These are phyloP conservation scores for grape (Vitis vinifera) DNA, from an alignment of 164 flowering plant genomes.

Conservation along the genomic window DNA sequence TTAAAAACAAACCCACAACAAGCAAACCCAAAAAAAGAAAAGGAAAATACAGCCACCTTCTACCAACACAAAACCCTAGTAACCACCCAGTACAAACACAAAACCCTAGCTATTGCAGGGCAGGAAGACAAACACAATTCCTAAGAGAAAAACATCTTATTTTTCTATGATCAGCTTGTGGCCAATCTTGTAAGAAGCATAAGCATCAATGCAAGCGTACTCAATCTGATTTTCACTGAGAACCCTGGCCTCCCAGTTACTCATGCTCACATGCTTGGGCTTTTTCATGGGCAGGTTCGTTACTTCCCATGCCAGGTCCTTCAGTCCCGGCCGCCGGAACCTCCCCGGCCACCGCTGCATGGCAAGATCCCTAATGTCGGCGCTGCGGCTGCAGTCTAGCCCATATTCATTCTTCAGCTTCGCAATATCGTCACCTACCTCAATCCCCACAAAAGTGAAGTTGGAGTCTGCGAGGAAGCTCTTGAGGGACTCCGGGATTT, in stretches of 20 bases:
- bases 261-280: slow-evolving; percentile 27
- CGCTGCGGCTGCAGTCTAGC: slow-evolving; percentile 3
- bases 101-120: no score
- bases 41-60: no score
- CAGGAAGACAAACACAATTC: background rate
- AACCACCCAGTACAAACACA: no score
- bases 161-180: background rate
- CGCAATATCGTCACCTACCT: slow-evolving; percentile 2
- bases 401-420: slow-evolving; percentile 19
- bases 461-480: slow-evolving; percentile 3
- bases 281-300: slow-evolving; percentile 24
- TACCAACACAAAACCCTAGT: no score
- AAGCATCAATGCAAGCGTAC: slow-evolving; percentile 26
- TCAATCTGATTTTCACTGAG: slow-evolving; percentile 26
- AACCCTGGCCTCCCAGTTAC: slow-evolving; percentile 39
- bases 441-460: slow-evolving; percentile 6
- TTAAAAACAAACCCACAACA: no score
- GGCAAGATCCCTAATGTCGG: slow-evolving; percentile 14
- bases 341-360: slow-evolving; percentile 17
- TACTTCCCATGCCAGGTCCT: slow-evolving; percentile 25
- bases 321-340: slow-evolving; percentile 25
- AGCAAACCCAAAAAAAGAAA: no score
- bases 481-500: slow-evolving; percentile 7
- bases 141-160: background rate
- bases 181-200: slow-evolving; percentile 1